Percentiles rank a stretch among this genome's conserved stretches.
Evolutionary conservation across 2,329 filamentous ascomycete genomes (phyloP).

Genomic region (Stagonosporopsis tanaceti): DNA sequence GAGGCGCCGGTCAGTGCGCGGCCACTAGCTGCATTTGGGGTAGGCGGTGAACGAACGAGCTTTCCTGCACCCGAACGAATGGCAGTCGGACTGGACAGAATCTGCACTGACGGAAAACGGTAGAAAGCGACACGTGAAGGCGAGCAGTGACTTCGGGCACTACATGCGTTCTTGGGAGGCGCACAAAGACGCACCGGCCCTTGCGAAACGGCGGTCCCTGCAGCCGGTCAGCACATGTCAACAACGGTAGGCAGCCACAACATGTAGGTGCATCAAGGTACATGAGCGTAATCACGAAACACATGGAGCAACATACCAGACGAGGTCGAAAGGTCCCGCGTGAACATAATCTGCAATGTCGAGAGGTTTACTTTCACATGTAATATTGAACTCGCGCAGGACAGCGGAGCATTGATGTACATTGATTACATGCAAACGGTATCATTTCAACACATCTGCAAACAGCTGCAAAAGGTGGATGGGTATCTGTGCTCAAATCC

Average conservation of each 20-base stretch:
- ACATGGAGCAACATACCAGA: neutral
- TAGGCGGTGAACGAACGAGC: slow-evolving; percentile 24
- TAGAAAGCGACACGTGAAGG: neutral
- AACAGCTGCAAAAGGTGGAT: slow-evolving; percentile 19
- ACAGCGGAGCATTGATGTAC: neutral
- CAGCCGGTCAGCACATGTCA: slow-evolving; percentile 9
- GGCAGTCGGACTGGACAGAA: slow-evolving; percentile 11
- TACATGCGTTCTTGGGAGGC: slow-evolving; percentile 1
- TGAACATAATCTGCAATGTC: neutral
- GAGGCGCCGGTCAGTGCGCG: slow-evolving; percentile 21
- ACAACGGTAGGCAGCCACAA: slow-evolving; percentile 13
- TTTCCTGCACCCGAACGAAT: slow-evolving; percentile 19
- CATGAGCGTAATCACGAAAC: neutral
- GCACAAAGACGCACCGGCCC: slow-evolving; percentile 5
- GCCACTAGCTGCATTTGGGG: slow-evolving; percentile 23
- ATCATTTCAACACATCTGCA: neutral
- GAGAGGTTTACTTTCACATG: neutral
- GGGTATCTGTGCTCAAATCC: slow-evolving; percentile 47
- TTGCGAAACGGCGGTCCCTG: slow-evolving; percentile 9
- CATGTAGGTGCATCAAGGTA: neutral
- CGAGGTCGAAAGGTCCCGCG: neutral
- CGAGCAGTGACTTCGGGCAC: neutral
- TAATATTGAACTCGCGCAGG: neutral
- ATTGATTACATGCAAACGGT: neutral
- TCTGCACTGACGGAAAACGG: slow-evolving; percentile 11